A percentile compares a stretch with the other conserved stretches of the same genome.
These are phyloP conservation scores for Phaeodactylum tricornutum DNA, from an alignment of 108 stramenopile species.

Conservation along the genomic window DNA sequence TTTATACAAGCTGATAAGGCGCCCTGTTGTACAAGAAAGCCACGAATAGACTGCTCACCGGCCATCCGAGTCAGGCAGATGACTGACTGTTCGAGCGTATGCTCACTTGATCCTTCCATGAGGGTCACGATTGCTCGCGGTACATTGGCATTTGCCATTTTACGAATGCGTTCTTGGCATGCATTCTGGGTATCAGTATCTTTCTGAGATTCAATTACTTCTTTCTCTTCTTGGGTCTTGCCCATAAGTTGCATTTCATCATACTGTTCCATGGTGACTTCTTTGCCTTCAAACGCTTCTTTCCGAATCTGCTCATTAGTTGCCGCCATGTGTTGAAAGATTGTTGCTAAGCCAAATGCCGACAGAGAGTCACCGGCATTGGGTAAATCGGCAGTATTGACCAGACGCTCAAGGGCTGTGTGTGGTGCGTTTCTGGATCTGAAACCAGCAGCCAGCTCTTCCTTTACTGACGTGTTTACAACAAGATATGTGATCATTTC, in stretches of 20 bases:
- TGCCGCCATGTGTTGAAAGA: conserved; percentile 77
- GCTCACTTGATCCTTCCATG: conserved; percentile 72
- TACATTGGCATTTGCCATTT: conserved; percentile 72
- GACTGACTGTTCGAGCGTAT: conserved; percentile 62
- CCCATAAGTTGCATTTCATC: conserved; percentile 84
- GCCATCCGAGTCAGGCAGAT: conserved; percentile 76
- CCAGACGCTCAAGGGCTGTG: conserved; percentile 62
- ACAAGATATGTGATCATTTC: conserved; percentile 86
- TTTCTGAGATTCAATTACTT: conserved; percentile 33
- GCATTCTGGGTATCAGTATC: conserved; percentile 51
- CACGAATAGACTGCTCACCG: conserved; percentile 69
- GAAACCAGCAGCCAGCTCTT: conserved; percentile 85
- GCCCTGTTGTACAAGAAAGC: conserved; percentile 92
- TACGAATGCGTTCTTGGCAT: conserved; percentile 54
- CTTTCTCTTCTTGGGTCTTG: conserved; percentile 80
- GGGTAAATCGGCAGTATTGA: conserved; percentile 48
- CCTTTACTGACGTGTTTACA: conserved; percentile 82
- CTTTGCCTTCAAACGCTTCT: conserved; percentile 86
- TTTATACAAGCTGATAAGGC: conserved; percentile 74
- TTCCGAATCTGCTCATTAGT: conserved; percentile 75
- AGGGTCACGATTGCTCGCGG: conserved; percentile 78
- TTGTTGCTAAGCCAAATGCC: conserved; percentile 80
- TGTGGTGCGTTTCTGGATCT: conserved; percentile 4
- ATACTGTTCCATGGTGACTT: conserved; percentile 94
- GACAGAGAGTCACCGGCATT: conserved; percentile 48